Base-by-base conservation (phyloP, 2,329 filamentous ascomycete species). In the Tricladium varicosporioides region DNA sequence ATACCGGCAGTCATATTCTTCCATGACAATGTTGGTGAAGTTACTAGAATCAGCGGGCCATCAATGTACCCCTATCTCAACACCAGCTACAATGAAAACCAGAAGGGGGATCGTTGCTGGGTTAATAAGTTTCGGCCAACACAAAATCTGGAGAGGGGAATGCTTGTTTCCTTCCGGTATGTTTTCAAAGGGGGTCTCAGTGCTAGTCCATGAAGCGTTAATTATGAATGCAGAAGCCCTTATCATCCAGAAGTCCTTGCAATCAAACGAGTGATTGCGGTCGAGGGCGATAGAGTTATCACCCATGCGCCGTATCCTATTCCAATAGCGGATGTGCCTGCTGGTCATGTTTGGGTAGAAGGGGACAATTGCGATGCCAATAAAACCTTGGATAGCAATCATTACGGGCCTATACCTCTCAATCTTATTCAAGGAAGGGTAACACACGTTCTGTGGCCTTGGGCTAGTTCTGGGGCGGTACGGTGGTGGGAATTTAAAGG, bases 311-410 rank as follows among this genome's bases (percentile, higher is more conserved):
- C 85, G 15, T 88, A 85, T 69, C 79, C 83, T 8, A 71, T 78
- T 14, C 65, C 75, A 1, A 78, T 73, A 8, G 76, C 89, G 47
- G 80, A 81, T 60, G 83, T 99, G 18, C 93, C 92, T 5, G 80
- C 80, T 60, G 91, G 91, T 15, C 92, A 97, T 75, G 80, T 97
- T 27, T 99, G 94, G 94, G 85, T 99, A 1, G 93, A 97, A 71
- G 94, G 94, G 1, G 94, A 99, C 11, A 72, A 73, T 45, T 67
- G 64, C 56, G 82, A 82, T 66, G 82, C 83, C 65, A 80, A 82
- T 51, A 82, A 83, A 66, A 91, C 84, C 54, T 72, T 86, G 58
- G 94, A 99, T 75, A 96, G 92, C 73, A 96, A 96, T 73, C 85
- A 85, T 11, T 97, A 95, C 72, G 94, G 94, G 1, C 91, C 94